Conservation (phyloP, 2,329 filamentous ascomycete species). For the Chaetothyriales sp. region DNA sequence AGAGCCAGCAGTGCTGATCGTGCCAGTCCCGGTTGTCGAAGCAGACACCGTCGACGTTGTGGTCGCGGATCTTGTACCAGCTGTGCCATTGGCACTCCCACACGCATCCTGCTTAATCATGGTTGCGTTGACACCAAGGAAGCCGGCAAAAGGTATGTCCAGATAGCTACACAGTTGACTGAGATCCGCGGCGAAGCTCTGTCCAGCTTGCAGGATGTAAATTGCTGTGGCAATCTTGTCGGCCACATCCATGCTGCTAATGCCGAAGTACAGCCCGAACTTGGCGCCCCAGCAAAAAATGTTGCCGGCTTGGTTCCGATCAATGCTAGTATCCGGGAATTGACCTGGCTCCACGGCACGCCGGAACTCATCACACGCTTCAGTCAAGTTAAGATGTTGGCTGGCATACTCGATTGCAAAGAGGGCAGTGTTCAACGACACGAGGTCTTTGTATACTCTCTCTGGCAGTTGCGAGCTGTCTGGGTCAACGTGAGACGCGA, state of each 20-base stretch:
- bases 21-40: not conserved
- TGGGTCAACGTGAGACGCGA: constrained; percentile 2
- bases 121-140: not conserved
- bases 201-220: not conserved
- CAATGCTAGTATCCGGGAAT: constrained; percentile 1
- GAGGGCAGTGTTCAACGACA: constrained; percentile 2
- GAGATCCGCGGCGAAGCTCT: not conserved
- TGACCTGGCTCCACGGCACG: not conserved
- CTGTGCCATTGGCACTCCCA: not conserved
- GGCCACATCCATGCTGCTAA: constrained; percentile 1
- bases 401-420: constrained; percentile 2
- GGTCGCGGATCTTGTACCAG: not conserved
- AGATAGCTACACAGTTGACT: not conserved
- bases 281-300: constrained; percentile 2
- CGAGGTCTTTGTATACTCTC: constrained; percentile 2
- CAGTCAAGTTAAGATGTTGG: not conserved
- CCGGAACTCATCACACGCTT: constrained; percentile 2
- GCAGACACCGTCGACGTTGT: not conserved
- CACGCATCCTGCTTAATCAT: not conserved
- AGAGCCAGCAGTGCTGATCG: not conserved
- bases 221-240: not conserved
- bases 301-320: constrained; percentile 2
- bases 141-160: not conserved
- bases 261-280: constrained; percentile 5
- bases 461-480: constrained; percentile 2